Conservation (phyloP, 2,329 filamentous ascomycete genomes). For the Diaporthe sp. region DNA sequence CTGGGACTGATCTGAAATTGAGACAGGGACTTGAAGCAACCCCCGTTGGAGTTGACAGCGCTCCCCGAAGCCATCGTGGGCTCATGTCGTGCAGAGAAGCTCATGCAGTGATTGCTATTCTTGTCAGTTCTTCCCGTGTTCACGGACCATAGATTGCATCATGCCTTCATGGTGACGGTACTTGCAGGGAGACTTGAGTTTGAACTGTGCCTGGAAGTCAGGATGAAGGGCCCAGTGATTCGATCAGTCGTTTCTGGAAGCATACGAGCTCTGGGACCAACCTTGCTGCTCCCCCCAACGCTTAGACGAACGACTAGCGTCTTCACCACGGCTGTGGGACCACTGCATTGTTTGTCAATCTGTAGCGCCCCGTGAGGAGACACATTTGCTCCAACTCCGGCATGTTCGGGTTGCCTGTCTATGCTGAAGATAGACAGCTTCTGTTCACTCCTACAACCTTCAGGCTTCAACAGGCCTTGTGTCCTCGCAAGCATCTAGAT, state of each 20-base stretch:
- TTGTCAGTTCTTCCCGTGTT: conserved; percentile 19
- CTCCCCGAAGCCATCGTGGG: conserved; percentile 26
- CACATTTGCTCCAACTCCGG: conserved; percentile 19
- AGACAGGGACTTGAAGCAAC: conserved; percentile 28
- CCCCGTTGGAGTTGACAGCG: conserved; percentile 11
- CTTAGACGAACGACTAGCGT: conserved; percentile 28
- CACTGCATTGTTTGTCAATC: conserved; percentile 16
- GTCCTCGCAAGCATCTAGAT: neutral
- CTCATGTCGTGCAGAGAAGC: conserved; percentile 14
- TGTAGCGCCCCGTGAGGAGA: neutral
- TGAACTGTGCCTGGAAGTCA: conserved; percentile 27
- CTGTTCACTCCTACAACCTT: neutral
- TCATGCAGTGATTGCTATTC: conserved; percentile 23
- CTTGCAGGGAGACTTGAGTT: conserved; percentile 36
- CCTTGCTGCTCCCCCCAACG: conserved; percentile 30
- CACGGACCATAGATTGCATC: conserved; percentile 21
- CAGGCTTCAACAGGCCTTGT: neutral
- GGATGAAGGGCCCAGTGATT: conserved; percentile 30
- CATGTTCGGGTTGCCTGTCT: conserved; percentile 22
- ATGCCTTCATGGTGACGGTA: conserved; percentile 36
- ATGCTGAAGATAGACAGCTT: neutral
- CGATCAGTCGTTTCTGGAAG: conserved; percentile 39
- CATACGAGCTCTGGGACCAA: conserved; percentile 28
- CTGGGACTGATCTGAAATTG: conserved; percentile 23
- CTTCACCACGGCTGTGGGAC: conserved; percentile 15